phyloP scores from a whole-genome alignment of 192 early-diverging fungal genomes.

The Diversispora eburnea region DNA sequence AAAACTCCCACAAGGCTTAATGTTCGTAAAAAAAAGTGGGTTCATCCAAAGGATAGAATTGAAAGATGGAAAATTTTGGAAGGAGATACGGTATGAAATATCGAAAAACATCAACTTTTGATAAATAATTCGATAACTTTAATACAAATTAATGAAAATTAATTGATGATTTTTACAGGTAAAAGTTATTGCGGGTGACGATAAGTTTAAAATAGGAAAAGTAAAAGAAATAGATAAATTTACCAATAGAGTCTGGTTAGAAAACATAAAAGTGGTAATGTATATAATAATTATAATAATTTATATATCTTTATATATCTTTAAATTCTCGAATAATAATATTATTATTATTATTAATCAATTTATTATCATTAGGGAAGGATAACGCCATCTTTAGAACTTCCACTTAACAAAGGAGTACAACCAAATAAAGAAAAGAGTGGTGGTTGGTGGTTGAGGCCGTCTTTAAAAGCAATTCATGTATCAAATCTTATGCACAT shows the following conservation, averaged over 20 bases:
- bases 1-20: background rate
- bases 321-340: background rate
- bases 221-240: slow-evolving; percentile 14
- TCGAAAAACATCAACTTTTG: background rate
- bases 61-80: slow-evolving; percentile 18
- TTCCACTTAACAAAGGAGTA: background rate
- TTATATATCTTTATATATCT: background rate
- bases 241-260: slow-evolving; percentile 14
- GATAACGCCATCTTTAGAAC: background rate
- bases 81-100: slow-evolving; percentile 15
- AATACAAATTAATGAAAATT: no score
- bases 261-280: slow-evolving; percentile 18
- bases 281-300: background rate
- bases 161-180: background rate
- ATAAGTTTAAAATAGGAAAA: slow-evolving; percentile 23
- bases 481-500: slow-evolving; percentile 46
- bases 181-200: slow-evolving; percentile 21
- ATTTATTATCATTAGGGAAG: background rate
- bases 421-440: background rate
- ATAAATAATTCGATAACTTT: background rate
- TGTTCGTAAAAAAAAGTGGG: slow-evolving; percentile 3
- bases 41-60: slow-evolving; percentile 27
- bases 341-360: background rate
- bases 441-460: slow-evolving; percentile 23
- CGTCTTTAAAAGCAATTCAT: slow-evolving; percentile 40